phyloP scores from a whole-genome alignment of 2,329 filamentous ascomycete species.

The Emergomyces africanus region DNA sequence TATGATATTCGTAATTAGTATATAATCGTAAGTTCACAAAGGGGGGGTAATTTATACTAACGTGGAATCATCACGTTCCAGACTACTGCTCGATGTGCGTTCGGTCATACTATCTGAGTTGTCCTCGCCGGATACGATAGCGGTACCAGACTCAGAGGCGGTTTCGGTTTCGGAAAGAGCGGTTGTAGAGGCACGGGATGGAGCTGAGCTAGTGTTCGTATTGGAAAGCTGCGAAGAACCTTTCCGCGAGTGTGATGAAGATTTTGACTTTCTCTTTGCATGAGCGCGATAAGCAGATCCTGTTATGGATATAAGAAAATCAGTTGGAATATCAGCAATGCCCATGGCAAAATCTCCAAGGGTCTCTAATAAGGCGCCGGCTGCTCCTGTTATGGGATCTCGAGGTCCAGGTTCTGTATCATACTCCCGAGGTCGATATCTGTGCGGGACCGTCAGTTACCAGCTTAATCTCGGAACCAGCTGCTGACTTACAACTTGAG shows the following conservation, averaged over 20 bases:
- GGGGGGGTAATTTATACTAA: not conserved
- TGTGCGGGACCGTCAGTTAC: constrained; percentile 14
- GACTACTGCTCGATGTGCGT: not conserved
- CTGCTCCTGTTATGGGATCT: constrained; percentile 66
- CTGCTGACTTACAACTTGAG: constrained; percentile 51
- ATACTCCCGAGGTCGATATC: constrained; percentile 51
- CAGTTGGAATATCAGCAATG: constrained; percentile 56
- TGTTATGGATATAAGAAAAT: constrained; percentile 35
- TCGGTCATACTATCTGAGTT: not conserved
- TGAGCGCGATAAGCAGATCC: constrained; percentile 2
- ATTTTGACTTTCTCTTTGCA: constrained; percentile 12
- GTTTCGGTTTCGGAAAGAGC: not conserved
- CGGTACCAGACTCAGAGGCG: constrained; percentile 3
- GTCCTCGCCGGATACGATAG: not conserved
- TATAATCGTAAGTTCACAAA: not conserved
- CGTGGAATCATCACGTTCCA: not conserved
- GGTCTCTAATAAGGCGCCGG: constrained; percentile 70
- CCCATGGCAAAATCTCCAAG: constrained; percentile 70
- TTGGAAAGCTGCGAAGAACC: constrained; percentile 5
- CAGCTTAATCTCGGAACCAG: not conserved
- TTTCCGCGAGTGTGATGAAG: not conserved
- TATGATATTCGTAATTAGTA: not conserved
- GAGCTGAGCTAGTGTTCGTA: not conserved
- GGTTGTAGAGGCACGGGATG: not conserved
- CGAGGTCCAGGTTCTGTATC: constrained; percentile 65